Base-by-base conservation (phyloP, 495 filamentous ascomycete species). In the Hypoxylon crocopeplum region DNA sequence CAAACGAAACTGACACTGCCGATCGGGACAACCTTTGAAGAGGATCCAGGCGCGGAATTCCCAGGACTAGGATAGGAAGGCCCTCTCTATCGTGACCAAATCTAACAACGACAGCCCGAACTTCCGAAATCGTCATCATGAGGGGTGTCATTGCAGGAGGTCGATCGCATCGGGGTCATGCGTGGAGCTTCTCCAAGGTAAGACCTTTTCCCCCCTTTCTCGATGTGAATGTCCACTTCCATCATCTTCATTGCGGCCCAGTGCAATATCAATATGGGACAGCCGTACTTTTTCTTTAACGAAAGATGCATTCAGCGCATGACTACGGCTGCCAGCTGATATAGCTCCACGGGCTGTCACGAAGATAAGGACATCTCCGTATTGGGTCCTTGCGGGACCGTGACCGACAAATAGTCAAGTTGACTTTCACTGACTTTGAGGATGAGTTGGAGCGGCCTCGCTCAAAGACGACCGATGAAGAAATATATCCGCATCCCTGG, bases 181-280 rank as follows among this genome's bases (percentile, higher is more conserved):
- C 69, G 22, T 73, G 63, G 64, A 72, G 59, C 61, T 74, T 74
- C 62, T 71, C 66, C 57, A 73, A 68, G 70, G 72, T 73, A 52
- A 53, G 60, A 5, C 25, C 6, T 17, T n/a, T 34, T 2, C 12
- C 32, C 22, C 51, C 50, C 53, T 27, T 27, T 41, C 16, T 48
- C 7, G 16, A 47, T 8, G 1, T 48, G 19, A 44, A 56, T 19
- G 13, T 34, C 19, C 16, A 1, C 10, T 53, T 25, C 17, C 5
- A 3, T 24, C 5, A 3, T 3, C 41, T 45, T 11, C 2, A 48
- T 19, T 27, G 52, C 32, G 8, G 32, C 8, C 44, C 41, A 29
- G n/a, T n/a, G 20, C 8, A 16, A 53, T 13, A 19, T 37, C 12
- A 15, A n/a, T 8, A 45, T 20, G n/a, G 41, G 24, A 45, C n/a